phyloP scores from a whole-genome alignment of 306 rosid genomes.

The Mimosa bimucronata region DNA sequence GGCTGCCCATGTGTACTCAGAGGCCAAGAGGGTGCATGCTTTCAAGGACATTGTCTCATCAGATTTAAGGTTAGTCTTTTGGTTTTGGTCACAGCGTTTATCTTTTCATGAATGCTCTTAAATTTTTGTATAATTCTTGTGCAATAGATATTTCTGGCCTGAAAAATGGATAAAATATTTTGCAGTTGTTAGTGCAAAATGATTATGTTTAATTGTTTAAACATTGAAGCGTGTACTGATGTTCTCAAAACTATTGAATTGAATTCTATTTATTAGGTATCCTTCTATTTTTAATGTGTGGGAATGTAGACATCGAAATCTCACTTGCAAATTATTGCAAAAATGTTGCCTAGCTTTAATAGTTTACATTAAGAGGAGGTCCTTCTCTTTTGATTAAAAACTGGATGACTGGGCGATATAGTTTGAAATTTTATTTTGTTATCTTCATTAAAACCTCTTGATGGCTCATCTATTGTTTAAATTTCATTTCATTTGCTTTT shows the following conservation, averaged over 20 bases:
- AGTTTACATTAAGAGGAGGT: too few relatives aligned
- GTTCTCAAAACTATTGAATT: too few relatives aligned
- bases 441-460: slow-evolving; percentile 4
- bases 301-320: too few relatives aligned
- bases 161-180: slow-evolving; percentile 21
- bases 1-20: slow-evolving; percentile 94
- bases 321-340: too few relatives aligned
- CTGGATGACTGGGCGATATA: too few relatives aligned
- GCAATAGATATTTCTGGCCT: slow-evolving; percentile 17
- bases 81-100: neutral
- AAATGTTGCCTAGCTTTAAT: too few relatives aligned
- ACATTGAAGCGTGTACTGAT: too few relatives aligned
- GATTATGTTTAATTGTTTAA: slow-evolving; percentile 16
- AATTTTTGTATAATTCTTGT: neutral
- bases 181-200: slow-evolving; percentile 10
- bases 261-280: too few relatives aligned
- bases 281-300: too few relatives aligned
- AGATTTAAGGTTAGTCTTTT: slow-evolving; percentile 55
- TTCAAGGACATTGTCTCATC: slow-evolving; percentile 90
- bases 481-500: too few relatives aligned
- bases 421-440: slow-evolving; percentile 21
- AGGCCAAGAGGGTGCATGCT: slow-evolving; percentile 88
- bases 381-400: too few relatives aligned
- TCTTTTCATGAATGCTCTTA: slow-evolving; percentile 15
- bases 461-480: too few relatives aligned